Base-by-base conservation (phyloP, 2,329 filamentous ascomycete species). In the Aspergillus phoenicis region DNA sequence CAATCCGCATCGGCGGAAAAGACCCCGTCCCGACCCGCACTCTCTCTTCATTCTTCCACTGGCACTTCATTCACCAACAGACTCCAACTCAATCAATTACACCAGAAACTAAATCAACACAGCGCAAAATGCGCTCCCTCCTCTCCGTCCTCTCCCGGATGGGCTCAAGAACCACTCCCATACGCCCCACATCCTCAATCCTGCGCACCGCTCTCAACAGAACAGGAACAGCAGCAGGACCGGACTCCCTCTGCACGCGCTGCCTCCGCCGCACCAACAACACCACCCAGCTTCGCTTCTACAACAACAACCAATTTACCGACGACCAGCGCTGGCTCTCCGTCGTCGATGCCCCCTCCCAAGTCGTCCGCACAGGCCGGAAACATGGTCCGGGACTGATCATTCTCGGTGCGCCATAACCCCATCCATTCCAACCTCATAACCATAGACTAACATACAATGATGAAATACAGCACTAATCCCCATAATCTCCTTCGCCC, bases 401-500 rank as follows among this genome's bases (percentile, higher is more conserved):
- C 38, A 82, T 97, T 62, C 85, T 97, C 10, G 87, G 88, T 90
- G 77, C 39, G 73, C 15, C 38, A 4, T n/a, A 8, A 10, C 11
- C 33, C 15, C n/a, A 52, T 6, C 30, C 10, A 15, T 8, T 8
- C 30, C 11, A 36, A 17, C 47, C 47, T 7, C 22, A 48, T 24
- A 26, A 33, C 38, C 13, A 30, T 7, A 11, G 39, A 24, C 60
- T 69, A 51, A 67, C 48, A 17, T n/a, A 22, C n/a, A n/a, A 20
- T 20, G 20, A 20, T n/a, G 3, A n/a, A n/a, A 4, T 57, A 38
- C 53, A 79, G 91, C 91, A 43, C 79, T 96, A 56, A 98, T 99
- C 70, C 95, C 95, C 52, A 78, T 97, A 62, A 97, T 93, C 1
- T 92, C 95, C 10, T 97, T 99, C 77, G 82, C 83, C 58, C 87